Percentiles rank a stretch among this genome's conserved stretches.
Evolutionary conservation across 2,329 filamentous ascomycete species (phyloP).

Genomic region (Dactylella cylindrospora): DNA sequence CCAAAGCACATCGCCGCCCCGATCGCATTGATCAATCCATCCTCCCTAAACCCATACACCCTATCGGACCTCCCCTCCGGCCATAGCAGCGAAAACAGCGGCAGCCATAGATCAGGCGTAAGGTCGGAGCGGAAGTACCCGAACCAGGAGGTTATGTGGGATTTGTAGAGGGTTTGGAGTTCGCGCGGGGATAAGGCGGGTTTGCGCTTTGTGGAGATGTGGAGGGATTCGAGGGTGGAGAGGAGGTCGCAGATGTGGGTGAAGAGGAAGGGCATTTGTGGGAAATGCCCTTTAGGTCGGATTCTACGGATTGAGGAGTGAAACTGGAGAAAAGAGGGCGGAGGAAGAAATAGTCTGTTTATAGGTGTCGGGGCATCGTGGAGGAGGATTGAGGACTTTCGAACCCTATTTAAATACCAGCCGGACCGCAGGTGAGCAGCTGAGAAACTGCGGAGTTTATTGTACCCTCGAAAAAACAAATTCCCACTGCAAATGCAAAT

Average conservation of each 20-base stretch:
- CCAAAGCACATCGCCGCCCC: conserved; percentile 44
- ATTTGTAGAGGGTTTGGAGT: conserved; percentile 22
- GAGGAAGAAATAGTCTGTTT: not conserved
- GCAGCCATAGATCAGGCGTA: conserved; percentile 34
- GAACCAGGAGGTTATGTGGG: conserved; percentile 45
- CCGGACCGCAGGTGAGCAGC: not conserved
- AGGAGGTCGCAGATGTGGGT: conserved; percentile 46
- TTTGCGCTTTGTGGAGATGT: conserved; percentile 22
- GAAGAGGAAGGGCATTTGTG: conserved; percentile 47
- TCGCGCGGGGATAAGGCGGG: conserved; percentile 8
- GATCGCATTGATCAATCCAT: conserved; percentile 45
- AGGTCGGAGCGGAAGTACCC: conserved; percentile 44
- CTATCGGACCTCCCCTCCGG: conserved; percentile 46
- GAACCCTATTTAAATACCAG: not conserved
- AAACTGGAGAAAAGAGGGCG: not conserved
- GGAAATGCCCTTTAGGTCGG: not conserved
- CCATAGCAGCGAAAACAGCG: conserved; percentile 46
- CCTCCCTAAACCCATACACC: conserved; percentile 46
- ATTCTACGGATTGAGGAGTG: not conserved
- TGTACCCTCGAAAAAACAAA: too few species aligned
- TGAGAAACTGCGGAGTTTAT: too few species aligned
- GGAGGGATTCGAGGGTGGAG: conserved; percentile 43
- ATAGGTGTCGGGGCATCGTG: not conserved
- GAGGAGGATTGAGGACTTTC: not conserved
- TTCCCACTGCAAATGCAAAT: too few species aligned